Evolutionary conservation across 768 basidiomycete species (phyloP).

Genomic region (Trametes maxima): DNA sequence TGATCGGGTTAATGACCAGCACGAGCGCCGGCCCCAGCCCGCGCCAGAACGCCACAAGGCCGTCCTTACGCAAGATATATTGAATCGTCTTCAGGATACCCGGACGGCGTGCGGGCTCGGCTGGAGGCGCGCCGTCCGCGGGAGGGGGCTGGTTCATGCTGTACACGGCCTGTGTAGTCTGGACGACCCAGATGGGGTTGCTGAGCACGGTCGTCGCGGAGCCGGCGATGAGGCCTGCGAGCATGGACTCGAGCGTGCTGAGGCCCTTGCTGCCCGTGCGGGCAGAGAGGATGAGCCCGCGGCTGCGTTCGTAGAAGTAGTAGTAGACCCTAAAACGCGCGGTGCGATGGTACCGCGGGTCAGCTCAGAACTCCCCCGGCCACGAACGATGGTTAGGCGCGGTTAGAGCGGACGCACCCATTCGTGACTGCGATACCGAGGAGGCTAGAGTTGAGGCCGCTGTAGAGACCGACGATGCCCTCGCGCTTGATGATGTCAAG

Average conservation of each 20-base stretch:
- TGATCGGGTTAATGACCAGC: slow-evolving; percentile 91
- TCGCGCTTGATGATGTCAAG: slow-evolving; percentile 81
- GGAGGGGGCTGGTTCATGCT: slow-evolving; percentile 42
- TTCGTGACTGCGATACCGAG: slow-evolving; percentile 94
- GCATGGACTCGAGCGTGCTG: slow-evolving; percentile 84
- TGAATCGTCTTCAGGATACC: slow-evolving; percentile 59
- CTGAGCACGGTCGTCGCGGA: slow-evolving; percentile 85
- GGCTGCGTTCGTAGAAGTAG: slow-evolving; percentile 82
- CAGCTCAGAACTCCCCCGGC: no score
- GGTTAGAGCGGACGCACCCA: slow-evolving; percentile 50
- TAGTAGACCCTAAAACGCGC: slow-evolving; percentile 76
- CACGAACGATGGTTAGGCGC: no score
- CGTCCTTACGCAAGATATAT: slow-evolving; percentile 72
- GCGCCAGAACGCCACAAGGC: slow-evolving; percentile 84
- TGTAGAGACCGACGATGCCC: slow-evolving; percentile 83
- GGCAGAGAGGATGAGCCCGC: slow-evolving; percentile 53
- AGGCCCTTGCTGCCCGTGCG: slow-evolving; percentile 67
- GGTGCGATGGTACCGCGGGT: neutral
- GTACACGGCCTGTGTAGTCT: slow-evolving; percentile 83
- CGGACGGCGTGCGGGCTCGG: slow-evolving; percentile 31
- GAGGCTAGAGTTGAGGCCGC: slow-evolving; percentile 82
- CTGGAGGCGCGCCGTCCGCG: slow-evolving; percentile 27
- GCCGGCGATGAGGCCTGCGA: slow-evolving; percentile 87
- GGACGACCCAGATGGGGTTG: slow-evolving; percentile 97
- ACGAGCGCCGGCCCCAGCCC: slow-evolving; percentile 94